phyloP scores from a whole-genome alignment of 208 protist genomes.

The Trypanosoma boissoni region DNA sequence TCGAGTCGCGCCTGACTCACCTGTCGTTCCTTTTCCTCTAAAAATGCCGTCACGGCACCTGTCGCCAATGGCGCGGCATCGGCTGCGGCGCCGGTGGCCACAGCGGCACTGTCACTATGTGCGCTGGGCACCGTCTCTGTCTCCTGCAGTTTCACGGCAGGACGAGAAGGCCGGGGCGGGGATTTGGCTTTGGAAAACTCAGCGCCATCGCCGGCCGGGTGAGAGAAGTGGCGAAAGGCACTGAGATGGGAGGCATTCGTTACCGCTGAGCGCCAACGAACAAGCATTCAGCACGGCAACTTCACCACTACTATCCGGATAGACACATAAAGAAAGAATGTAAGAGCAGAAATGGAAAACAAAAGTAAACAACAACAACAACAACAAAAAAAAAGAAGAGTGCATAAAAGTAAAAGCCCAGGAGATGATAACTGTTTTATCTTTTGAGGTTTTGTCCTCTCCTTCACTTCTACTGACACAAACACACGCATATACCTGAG shows the following conservation, averaged over 20 bases:
- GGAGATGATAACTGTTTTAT: no score
- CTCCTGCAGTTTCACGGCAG: no score
- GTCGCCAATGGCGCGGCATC: background rate
- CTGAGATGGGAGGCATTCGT: background rate
- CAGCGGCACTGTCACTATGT: slow-evolving; percentile 1
- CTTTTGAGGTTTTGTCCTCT: no score
- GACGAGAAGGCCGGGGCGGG: no score
- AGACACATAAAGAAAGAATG: slow-evolving; percentile 3
- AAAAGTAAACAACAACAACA: background rate
- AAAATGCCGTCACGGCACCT: slow-evolving; percentile 60
- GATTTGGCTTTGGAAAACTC: no score
- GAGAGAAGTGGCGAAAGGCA: no score
- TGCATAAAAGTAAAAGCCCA: no score
- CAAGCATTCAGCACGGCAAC: background rate
- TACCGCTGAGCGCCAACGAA: background rate
- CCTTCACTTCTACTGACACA: background rate
- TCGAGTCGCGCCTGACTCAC: slow-evolving; percentile 31
- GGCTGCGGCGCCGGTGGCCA: background rate
- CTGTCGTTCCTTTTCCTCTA: slow-evolving; percentile 54
- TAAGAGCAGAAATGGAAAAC: slow-evolving; percentile 4
- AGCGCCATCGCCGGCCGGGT: no score
- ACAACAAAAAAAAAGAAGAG: background rate
- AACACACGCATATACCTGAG: background rate
- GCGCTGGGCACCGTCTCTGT: no score
- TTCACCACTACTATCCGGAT: background rate